A percentile compares a stretch with the other conserved stretches of the same genome.
Evolutionary conservation across 768 basidiomycete species (phyloP).

Genomic region (Crucibulum laeve): DNA sequence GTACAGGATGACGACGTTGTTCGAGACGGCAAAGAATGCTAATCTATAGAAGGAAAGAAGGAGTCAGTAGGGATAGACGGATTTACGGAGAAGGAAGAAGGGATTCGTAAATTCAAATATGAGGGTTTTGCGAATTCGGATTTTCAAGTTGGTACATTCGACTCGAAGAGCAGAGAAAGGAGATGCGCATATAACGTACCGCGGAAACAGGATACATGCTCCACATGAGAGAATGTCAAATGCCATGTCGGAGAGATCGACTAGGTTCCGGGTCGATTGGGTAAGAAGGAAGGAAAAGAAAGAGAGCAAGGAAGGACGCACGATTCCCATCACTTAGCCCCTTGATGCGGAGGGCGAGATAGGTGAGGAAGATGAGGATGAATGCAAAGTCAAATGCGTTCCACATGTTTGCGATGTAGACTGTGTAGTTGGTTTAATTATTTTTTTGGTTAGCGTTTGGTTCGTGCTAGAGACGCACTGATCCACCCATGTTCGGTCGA

Average conservation of each 20-base stretch:
- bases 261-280: slow-evolving; percentile 19
- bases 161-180: slow-evolving; percentile 1
- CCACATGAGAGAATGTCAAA: slow-evolving; percentile 85
- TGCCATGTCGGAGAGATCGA: slow-evolving; percentile 52
- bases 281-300: slow-evolving; percentile 5
- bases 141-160: not conserved
- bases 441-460: not conserved
- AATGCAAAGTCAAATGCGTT: slow-evolving; percentile 84
- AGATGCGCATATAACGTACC: slow-evolving; percentile 40
- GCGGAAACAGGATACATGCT: slow-evolving; percentile 81
- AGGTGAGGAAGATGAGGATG: slow-evolving; percentile 63
- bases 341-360: slow-evolving; percentile 58
- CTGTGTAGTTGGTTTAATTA: slow-evolving; percentile 21
- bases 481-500: slow-evolving; percentile 86
- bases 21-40: slow-evolving; percentile 76
- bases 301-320: slow-evolving; percentile 22
- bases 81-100: no score
- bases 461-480: slow-evolving; percentile 43
- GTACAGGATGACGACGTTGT: slow-evolving; percentile 77
- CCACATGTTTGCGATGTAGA: slow-evolving; percentile 91
- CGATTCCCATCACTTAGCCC: slow-evolving; percentile 54
- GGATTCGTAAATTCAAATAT: no score
- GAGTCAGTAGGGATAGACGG: no score
- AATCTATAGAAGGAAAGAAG: slow-evolving; percentile 40
- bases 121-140: no score